Evolutionary conservation across 2,329 filamentous ascomycete species (phyloP), one percentile per base, ranked within the genome.

Genomic region (Ophiostoma perfectum): DNA sequence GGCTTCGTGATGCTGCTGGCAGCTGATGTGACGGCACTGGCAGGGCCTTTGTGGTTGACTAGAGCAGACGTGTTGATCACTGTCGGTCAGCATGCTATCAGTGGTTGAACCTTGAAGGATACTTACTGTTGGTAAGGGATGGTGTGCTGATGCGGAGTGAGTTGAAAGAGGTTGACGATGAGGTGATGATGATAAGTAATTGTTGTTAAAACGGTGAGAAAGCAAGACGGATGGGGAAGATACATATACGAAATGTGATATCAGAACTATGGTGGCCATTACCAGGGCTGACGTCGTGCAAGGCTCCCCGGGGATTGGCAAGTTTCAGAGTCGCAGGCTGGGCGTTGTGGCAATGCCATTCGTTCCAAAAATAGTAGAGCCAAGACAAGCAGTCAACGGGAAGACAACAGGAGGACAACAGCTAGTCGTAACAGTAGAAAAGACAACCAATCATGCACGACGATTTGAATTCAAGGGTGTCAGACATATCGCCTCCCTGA

Each of bases 1-100:
- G 76, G 77, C 64, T 79, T 79, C 7, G 81, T 60, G 16, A 52
- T 52, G 47, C 47, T 52, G n/a, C 47, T 52, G n/a, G 47, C 47
- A 52, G 47, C 47, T 9, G 47, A 52, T 52, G n/a, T 38, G 55
- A 60, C 4, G 27, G 12, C 58, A 36, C 38, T n/a, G 36, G 38
- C 27, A n/a, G 18, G 49, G 18, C 49, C 49, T 27, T 55, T 55
- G n/a, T 27, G 49, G 8, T 55, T 55, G 18, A 27, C 7, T 2
- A 55, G 49, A 11, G 49, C 7, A 27, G 49, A 55, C 12, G 8
- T 2, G n/a, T 55, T 36, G 18, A 27, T 55, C 49, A 55, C 49
- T 55, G 49, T 11, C 7, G 1, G 49, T 55, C 11, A 27, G 49
- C 49, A 55, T 55, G 8, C 42, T 44, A 7, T 27, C 27, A 27